Conservation (phyloP, 2,329 filamentous ascomycete species). For the Fusarium nurragi region DNA sequence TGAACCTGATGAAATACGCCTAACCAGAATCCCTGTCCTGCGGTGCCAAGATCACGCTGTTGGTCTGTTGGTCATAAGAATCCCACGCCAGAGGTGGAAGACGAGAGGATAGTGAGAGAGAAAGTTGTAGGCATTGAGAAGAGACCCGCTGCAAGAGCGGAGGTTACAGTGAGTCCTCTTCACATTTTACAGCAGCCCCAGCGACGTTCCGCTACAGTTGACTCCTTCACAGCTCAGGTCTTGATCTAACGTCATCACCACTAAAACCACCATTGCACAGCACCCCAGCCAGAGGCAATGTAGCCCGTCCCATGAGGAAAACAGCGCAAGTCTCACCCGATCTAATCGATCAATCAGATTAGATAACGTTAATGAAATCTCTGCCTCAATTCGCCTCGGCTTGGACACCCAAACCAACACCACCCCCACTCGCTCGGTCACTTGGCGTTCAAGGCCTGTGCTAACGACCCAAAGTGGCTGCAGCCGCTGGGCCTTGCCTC, state of each 20-base stretch:
- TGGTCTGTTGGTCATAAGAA: background rate
- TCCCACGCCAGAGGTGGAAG: background rate
- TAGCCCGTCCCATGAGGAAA: background rate
- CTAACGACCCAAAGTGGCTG: conserved; percentile 30
- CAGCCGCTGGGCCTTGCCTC: conserved; percentile 21
- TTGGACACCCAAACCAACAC: conserved; percentile 5
- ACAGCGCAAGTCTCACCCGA: conserved; percentile 8
- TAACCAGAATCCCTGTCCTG: conserved; percentile 15
- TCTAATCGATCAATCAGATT: conserved; percentile 42
- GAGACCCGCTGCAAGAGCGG: conserved; percentile 20
- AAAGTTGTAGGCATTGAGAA: background rate
- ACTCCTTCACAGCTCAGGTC: background rate
- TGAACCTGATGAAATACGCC: background rate
- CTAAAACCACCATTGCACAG: conserved; percentile 3
- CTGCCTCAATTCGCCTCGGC: background rate
- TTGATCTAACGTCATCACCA: background rate
- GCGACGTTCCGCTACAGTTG: too few species aligned
- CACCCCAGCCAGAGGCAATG: background rate
- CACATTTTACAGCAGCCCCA: background rate
- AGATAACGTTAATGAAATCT: conserved; percentile 39
- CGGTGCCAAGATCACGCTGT: conserved; percentile 1
- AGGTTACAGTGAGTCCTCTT: conserved; percentile 15
- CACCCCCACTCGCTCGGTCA: conserved; percentile 4
- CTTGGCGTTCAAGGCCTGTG: conserved; percentile 33
- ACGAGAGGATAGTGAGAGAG: background rate